phyloP scores from a whole-genome alignment of 306 rosid genomes.

The Arachis hypogaea region DNA sequence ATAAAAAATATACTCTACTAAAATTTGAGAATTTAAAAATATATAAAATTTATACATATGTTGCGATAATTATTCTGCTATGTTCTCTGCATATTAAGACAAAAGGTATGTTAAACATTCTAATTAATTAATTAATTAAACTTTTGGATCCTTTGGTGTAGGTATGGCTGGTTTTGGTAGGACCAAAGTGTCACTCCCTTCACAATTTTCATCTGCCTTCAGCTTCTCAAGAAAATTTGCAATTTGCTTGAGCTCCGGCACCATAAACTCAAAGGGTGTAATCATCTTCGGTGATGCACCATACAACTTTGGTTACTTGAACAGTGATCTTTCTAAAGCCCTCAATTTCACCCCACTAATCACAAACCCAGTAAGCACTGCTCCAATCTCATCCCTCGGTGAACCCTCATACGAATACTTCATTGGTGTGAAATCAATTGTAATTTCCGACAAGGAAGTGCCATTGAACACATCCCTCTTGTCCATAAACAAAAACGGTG shows the following conservation, averaged over 20 bases:
- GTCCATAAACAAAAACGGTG: conserved; percentile 45
- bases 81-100: no score
- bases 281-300: conserved; percentile 61
- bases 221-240: conserved; percentile 52
- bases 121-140: no score
- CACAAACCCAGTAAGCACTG: conserved; percentile 52
- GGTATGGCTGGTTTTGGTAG: conserved; percentile 65
- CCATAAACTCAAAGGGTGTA: conserved; percentile 38
- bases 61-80: no score
- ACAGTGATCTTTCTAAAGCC: conserved; percentile 42
- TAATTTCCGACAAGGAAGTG: conserved; percentile 41
- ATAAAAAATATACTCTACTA: no score
- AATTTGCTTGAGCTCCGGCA: conserved; percentile 53
- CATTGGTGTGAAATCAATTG: conserved; percentile 60
- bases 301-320: conserved; percentile 29
- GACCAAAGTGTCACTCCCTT: conserved; percentile 48
- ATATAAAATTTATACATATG: no score
- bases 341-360: conserved; percentile 61
- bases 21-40: no score
- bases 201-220: conserved; percentile 52
- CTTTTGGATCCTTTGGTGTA: no score
- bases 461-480: conserved; percentile 47
- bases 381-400: conserved; percentile 28
- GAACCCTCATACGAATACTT: conserved; percentile 59
- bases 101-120: no score